A percentile compares a stretch with the other conserved stretches of the same genome.
phyloP scores from a whole-genome alignment of 768 basidiomycete genomes.

The Macrolepiota albuminosa region DNA sequence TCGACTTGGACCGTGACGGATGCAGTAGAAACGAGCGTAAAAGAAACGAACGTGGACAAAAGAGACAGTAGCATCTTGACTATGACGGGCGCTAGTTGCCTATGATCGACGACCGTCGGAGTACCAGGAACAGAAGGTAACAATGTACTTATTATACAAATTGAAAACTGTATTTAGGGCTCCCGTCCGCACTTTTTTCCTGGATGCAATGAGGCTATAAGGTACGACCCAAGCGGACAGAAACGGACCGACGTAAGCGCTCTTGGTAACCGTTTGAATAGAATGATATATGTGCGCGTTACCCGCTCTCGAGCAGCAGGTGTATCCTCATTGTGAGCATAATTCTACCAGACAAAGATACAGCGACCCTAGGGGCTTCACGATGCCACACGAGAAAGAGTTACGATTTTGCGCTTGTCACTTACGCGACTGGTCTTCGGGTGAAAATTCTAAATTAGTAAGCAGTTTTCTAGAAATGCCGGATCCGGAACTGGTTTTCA shows the following conservation, averaged over 20 bases:
- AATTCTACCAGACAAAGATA: background rate
- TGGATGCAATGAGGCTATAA: background rate
- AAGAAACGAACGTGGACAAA: slow-evolving; percentile 3
- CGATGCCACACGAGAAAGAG: background rate
- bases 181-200: background rate
- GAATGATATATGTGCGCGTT: background rate
- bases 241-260: background rate
- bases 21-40: slow-evolving; percentile 10
- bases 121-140: background rate
- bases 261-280: background rate
- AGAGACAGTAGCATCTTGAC: slow-evolving; percentile 11
- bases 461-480: background rate
- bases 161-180: background rate
- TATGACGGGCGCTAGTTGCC: background rate
- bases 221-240: background rate
- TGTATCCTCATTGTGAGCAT: background rate
- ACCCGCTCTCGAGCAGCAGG: background rate
- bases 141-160: background rate
- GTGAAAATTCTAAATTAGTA: background rate
- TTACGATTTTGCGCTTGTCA: background rate
- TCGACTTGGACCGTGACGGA: slow-evolving; percentile 11
- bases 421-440: background rate
- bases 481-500: background rate
- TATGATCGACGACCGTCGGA: background rate
- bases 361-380: background rate